phyloP scores from a whole-genome alignment of 2,329 filamentous ascomycete genomes.

The Byssochlamys sp. region DNA sequence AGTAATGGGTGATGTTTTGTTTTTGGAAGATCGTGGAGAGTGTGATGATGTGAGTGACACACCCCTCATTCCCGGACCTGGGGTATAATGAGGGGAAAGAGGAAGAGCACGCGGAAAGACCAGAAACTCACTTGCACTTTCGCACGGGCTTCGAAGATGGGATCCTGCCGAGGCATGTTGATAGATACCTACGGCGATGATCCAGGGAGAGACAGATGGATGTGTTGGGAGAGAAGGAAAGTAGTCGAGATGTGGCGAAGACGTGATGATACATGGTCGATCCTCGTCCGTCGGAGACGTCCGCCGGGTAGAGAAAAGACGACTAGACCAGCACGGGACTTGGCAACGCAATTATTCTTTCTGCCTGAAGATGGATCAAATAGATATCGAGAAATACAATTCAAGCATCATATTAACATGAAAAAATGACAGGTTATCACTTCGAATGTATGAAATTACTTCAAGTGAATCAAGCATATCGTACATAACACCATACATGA shows the following conservation, averaged over 20 bases:
- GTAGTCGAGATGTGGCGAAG: neutral
- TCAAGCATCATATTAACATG: too few relatives aligned
- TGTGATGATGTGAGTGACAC: neutral
- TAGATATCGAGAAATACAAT: too few relatives aligned
- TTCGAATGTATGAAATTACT: too few relatives aligned
- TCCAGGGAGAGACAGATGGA: neutral
- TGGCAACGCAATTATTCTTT: slow-evolving; percentile 12
- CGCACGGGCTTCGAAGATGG: slow-evolving; percentile 33
- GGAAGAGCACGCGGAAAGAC: neutral
- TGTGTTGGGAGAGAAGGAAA: neutral
- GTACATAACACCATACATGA: too few relatives aligned
- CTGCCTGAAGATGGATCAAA: too few relatives aligned
- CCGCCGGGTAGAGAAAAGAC: neutral
- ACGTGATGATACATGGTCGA: neutral
- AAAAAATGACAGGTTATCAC: too few relatives aligned
- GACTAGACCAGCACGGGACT: neutral
- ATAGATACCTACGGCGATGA: neutral
- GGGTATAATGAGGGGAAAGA: slow-evolving; percentile 1
- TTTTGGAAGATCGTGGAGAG: neutral
- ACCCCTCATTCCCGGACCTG: neutral
- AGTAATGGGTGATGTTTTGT: neutral
- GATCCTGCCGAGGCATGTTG: slow-evolving; percentile 33
- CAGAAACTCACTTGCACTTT: slow-evolving; percentile 29
- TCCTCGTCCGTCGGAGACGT: neutral
- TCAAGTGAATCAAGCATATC: too few relatives aligned